These are phyloP conservation scores for Emmonsiellopsis sp. DNA, from an alignment of 2,329 filamentous ascomycete genomes.

Conservation along the genomic window DNA sequence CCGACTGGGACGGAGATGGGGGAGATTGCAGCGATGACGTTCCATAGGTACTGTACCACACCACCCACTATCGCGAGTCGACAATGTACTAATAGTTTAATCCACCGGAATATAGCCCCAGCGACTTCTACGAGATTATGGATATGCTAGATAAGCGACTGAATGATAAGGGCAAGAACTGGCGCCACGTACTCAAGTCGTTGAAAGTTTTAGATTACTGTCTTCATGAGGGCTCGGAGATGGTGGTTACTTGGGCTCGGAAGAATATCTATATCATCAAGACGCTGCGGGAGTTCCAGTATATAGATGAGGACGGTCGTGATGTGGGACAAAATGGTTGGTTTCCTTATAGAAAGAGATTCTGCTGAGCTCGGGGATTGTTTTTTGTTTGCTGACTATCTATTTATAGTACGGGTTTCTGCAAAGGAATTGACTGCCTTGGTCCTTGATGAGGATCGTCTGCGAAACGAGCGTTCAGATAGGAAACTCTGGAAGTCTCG, in stretches of 20 bases:
- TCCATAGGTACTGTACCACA: conserved; percentile 67
- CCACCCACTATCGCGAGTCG: not conserved
- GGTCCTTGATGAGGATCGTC: conserved; percentile 84
- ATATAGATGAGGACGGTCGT: conserved; percentile 87
- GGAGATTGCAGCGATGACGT: conserved; percentile 96
- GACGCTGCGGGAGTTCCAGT: conserved; percentile 92
- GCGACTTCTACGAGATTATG: conserved; percentile 99
- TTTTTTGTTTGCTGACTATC: not conserved
- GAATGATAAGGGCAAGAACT: conserved; percentile 99
- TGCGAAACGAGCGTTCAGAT: conserved; percentile 82
- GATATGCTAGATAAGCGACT: conserved; percentile 98
- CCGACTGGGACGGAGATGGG: conserved; percentile 97
- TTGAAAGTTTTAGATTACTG: conserved; percentile 97
- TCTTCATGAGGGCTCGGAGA: conserved; percentile 89
- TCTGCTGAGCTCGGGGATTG: not conserved
- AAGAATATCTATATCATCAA: conserved; percentile 99
- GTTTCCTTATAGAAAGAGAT: conserved; percentile 18
- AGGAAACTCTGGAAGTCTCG: conserved; percentile 94
- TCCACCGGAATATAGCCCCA: conserved; percentile 51
- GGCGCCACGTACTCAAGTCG: conserved; percentile 95
- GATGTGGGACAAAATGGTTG: conserved; percentile 95
- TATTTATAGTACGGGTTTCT: conserved; percentile 68
- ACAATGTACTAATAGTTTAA: not conserved
- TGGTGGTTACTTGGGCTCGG: conserved; percentile 94
- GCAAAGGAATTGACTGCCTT: conserved; percentile 92